These are phyloP conservation scores for Fennellomyces sp. DNA, from an alignment of 371 early-diverging fungal species.

Conservation along the genomic window DNA sequence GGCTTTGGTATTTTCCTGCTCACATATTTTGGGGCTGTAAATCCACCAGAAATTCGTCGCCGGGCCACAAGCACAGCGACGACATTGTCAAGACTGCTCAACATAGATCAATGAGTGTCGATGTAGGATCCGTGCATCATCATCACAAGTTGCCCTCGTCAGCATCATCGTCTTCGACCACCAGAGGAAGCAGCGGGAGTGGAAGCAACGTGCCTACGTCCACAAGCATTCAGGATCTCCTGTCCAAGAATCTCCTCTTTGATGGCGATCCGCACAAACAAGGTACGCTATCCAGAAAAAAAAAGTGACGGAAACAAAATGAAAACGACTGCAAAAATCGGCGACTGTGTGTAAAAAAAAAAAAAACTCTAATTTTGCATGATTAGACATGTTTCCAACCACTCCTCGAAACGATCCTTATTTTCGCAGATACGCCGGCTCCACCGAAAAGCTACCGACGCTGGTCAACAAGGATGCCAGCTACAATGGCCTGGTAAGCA, in stretches of 20 bases:
- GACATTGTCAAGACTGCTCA: conserved; percentile 18
- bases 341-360: conserved; percentile 2
- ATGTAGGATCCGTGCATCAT: conserved; percentile 32
- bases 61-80: conserved; percentile 4
- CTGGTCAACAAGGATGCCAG: conserved; percentile 15
- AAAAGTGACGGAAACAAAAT: too few relatives aligned
- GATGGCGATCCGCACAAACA: conserved; percentile 4
- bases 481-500: conserved; percentile 28
- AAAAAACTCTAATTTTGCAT: conserved; percentile 2
- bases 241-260: conserved; percentile 8
- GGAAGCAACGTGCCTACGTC: background rate
- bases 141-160: conserved; percentile 7
- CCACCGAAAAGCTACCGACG: conserved; percentile 22
- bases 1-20: background rate
- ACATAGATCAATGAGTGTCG: conserved; percentile 36
- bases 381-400: conserved; percentile 9
- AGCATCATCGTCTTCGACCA: background rate
- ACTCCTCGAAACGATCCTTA: conserved; percentile 16
- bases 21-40: background rate
- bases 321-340: background rate
- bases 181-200: background rate
- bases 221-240: conserved; percentile 5
- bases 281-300: too few relatives aligned
- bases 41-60: conserved; percentile 18
- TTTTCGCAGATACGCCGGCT: conserved; percentile 18